A percentile compares a stretch with the other conserved stretches of the same genome.
phyloP scores from a whole-genome alignment of 345 rosid genomes.

The Theobroma cacao region DNA sequence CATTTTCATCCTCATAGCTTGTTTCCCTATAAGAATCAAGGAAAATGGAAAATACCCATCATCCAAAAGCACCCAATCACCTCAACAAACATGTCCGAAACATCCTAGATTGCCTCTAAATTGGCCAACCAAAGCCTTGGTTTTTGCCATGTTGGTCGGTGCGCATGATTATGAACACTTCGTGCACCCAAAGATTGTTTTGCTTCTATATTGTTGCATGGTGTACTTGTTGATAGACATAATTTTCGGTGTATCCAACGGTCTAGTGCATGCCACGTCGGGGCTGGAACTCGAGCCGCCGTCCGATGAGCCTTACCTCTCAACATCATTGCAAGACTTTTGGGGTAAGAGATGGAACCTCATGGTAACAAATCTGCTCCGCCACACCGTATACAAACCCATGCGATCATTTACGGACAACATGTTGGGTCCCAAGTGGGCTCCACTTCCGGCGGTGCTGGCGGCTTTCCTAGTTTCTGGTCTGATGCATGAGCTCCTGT shows the following conservation, averaged over 20 bases:
- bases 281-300: constrained; percentile 39
- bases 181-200: constrained; percentile 8
- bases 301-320: constrained; percentile 39
- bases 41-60: constrained; percentile 21
- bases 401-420: neutral
- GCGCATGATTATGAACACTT: constrained; percentile 15
- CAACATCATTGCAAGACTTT: constrained; percentile 38
- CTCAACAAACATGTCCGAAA: neutral
- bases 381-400: constrained; percentile 24
- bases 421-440: neutral
- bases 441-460: constrained; percentile 31
- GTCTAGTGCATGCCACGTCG: constrained; percentile 9
- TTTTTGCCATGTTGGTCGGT: constrained; percentile 19
- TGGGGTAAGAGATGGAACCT: constrained; percentile 41
- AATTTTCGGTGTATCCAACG: constrained; percentile 22
- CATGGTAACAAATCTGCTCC: constrained; percentile 23
- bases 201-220: constrained; percentile 16
- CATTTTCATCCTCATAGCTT: constrained; percentile 35
- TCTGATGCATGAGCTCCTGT: constrained; percentile 60
- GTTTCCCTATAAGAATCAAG: constrained; percentile 39
- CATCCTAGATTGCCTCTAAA: constrained; percentile 25
- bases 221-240: constrained; percentile 34
- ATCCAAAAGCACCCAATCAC: neutral
- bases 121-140: constrained; percentile 30
- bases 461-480: constrained; percentile 61